Percentiles rank a stretch among this genome's conserved stretches.
Conservation (phyloP, 306 rosid genomes). For the Nissolia schottii region DNA sequence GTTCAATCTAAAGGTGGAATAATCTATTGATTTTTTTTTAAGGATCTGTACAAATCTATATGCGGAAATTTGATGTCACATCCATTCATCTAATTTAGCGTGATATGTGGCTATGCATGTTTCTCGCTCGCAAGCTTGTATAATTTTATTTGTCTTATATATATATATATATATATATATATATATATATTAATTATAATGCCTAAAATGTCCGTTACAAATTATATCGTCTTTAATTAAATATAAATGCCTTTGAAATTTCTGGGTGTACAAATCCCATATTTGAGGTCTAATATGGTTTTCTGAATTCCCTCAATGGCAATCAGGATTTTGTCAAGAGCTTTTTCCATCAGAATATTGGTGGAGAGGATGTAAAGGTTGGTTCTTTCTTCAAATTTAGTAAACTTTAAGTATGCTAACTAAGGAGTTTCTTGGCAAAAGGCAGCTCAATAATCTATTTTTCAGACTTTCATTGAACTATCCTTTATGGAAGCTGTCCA, state of each 20-base stretch:
- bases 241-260: background rate
- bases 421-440: background rate
- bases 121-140: background rate
- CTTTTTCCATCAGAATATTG: conserved; percentile 67
- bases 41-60: background rate
- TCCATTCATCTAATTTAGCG: background rate
- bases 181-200: background rate
- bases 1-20: background rate
- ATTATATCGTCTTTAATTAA: conserved; percentile 3
- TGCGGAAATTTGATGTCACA: background rate
- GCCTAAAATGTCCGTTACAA: background rate
- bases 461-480: conserved; percentile 68
- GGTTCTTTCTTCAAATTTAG: conserved; percentile 1
- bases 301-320: conserved; percentile 27
- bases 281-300: conserved; percentile 20
- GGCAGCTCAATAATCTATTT: conserved; percentile 11
- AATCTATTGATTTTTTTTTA: background rate
- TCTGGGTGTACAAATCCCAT: background rate
- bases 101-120: background rate
- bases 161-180: too few species aligned
- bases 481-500: conserved; percentile 98
- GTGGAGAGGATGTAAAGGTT: conserved; percentile 95
- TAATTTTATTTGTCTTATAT: background rate
- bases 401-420: conserved; percentile 7
- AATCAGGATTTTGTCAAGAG: conserved; percentile 57